These are phyloP conservation scores for Globisporangium barbulae DNA, from an alignment of 352 stramenopile species.

Conservation along the genomic window DNA sequence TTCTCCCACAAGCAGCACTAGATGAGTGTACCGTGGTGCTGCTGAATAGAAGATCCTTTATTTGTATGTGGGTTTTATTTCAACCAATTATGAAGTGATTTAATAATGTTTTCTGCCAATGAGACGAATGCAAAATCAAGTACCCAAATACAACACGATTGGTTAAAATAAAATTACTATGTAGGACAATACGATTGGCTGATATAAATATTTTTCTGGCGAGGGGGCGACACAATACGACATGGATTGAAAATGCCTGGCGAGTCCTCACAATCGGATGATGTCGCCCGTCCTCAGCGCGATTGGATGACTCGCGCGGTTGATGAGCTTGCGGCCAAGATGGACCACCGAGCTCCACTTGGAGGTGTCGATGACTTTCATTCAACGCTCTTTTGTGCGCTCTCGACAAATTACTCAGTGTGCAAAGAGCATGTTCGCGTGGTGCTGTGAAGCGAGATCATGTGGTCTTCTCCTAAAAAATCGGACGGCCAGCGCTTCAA, in stretches of 20 bases:
- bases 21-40: neutral
- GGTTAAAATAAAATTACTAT: neutral
- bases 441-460: too few relatives aligned
- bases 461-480: too few relatives aligned
- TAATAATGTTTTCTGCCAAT: neutral
- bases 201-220: neutral
- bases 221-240: neutral
- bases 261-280: neutral
- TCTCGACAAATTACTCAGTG: too few relatives aligned
- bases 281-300: neutral
- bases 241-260: neutral
- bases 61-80: neutral
- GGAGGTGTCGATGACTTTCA: too few relatives aligned
- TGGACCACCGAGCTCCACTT: too few relatives aligned
- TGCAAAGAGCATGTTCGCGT: too few relatives aligned
- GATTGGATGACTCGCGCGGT: neutral
- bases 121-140: neutral
- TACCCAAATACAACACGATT: neutral
- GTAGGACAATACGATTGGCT: neutral
- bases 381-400: too few relatives aligned
- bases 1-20: slow-evolving; percentile 8
- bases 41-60: neutral
- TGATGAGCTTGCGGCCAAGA: neutral
- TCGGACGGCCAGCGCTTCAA: too few relatives aligned
- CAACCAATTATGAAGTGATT: neutral